Base-by-base conservation (phyloP, 441 rosid genomes). In the Flueggea neowawraea region DNA sequence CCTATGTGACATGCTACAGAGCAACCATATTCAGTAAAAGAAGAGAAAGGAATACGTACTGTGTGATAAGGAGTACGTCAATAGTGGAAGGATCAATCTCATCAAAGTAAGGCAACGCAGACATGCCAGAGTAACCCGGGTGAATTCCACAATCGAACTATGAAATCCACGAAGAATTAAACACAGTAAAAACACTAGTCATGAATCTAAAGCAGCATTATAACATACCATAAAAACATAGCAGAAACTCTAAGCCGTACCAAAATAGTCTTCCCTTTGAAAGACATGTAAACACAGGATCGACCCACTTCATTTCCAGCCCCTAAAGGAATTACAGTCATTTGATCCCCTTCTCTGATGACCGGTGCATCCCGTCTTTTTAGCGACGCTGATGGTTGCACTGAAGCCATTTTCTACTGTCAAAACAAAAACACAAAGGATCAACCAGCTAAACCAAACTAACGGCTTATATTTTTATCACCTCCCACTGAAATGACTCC, bases 301-400 rank as follows among this genome's bases (percentile, higher is more conserved):
- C 98, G 85, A 32, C 97, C 98, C 36, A 92, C 97, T 86, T 92
- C 97, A 70, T 57, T 92, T 33, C 98, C 97, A 0, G 97, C 98
- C 2, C 97, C 98, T 52, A 92, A 66, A 41, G 97, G 98, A 32
- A 84, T 90, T 11, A 90, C 54, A 55, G 73, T 90, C 47, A 92
- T 88, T 43, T 77, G 84, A 68, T 92, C 98, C 44, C 85, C 91
- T 69, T 90, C 96, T 69, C 88, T 79, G 0, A 79, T 64, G 22
- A 67, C 70, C 2, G 90, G 84, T 33, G 69, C 80, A 56, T 92
- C 98, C 63, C 82, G 60, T 64, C 90, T 76, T 63, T 88, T 92
- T 1, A 86, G 74, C 22, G 87, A 76, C 50, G 55, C 43, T 7
- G 78, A 49, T 51, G 67, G 82, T 55, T 64, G 85, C 2, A 74